Base-by-base conservation (phyloP, 345 rosid species). In the Linum lewisii region DNA sequence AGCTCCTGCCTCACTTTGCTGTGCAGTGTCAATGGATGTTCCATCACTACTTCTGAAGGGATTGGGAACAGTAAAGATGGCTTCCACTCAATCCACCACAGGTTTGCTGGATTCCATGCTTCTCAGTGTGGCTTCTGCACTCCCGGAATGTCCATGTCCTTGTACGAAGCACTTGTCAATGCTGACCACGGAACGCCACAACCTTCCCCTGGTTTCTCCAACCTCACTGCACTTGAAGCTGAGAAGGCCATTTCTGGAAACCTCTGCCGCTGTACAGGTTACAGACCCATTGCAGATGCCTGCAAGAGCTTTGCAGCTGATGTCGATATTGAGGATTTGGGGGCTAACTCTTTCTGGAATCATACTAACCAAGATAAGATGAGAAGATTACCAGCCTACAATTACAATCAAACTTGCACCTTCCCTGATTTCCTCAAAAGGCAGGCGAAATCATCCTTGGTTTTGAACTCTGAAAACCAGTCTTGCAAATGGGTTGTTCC, bases 201-300 rank as follows among this genome's bases (percentile, higher is more conserved):
- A 6, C 81, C 87, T 51, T 45, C 65, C 5, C 72, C 51, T 6
- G 91, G 95, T 26, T 79, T 80, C 58, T 88, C 90, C 58, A 81
- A 81, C 76, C 65, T 92, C 32, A 84, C 90, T 0, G 76, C 71
- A 15, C 65, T 76, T 0, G 84, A 88, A 79, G 96, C 99, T 24
- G 97, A 88, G 70, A 86, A 66, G 51, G 78, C 88, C 19, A 57
- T 86, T 2, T 34, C 74, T 0, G 95, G 99, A 19, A 93, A 89
- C 64, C 91, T 93, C 62, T 93, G 99, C 72, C 77, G 95, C 34
- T 93, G 99, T 56, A 93, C 99, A 0, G 97, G 99, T n/a, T 93
- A 93, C 65, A 87, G 95, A 47, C 82, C 99, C 21, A 84, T 93
- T 57, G 88, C 70, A 1, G 95, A 93, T 73, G 95, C 83, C 10